Base-by-base conservation (phyloP, 2,329 filamentous ascomycete species). In the Ophiostoma triangulosporum region DNA sequence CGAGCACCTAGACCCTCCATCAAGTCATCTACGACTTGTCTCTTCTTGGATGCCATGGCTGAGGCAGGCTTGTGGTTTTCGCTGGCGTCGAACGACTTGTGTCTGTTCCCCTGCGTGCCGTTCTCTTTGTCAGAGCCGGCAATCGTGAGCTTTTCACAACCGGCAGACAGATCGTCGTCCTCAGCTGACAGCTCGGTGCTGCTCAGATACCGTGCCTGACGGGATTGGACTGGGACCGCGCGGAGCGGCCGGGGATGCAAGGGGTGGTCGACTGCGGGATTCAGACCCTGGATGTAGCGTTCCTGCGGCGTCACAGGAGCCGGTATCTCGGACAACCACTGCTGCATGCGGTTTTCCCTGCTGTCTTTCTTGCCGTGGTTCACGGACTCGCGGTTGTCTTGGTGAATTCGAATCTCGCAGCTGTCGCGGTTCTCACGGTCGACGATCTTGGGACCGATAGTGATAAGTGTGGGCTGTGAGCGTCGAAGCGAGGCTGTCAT, bases 271-370 rank as follows among this genome's bases (percentile, higher is more conserved):
- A 38, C 50, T 3, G 29, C 17, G 8, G 57, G 50, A 20, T 54
- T 46, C 45, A 60, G 52, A 15, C 57, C 59, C 50, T 56, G 55
- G 5, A 57, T 27, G 52, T 60, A 59, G 20, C 59, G 57, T 49
- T 60, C 57, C 40, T 59, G 55, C 14, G 55, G 59, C 35, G 56
- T 48, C 31, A 58, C 36, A 7, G 57, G 55, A 26, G 35, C 24
- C 8, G 59, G 59, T 38, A 60, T 58, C 27, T 56, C 52, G 36
- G 55, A 53, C 46, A 60, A 54, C 59, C 59, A 60, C 32, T 54
- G 48, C 29, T 58, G 54, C 55, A 60, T 59, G 50, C 57, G 57
- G 22, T 26, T 22, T 11, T 58, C 56, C 2, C 50, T 32, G 29
- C 50, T 26, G 35, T 36, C 22, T 6, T 27, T 26, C 17, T 32